Evolutionary conservation across 306 rosid genomes (phyloP).

Genomic region (Heteromeles arbutifolia): DNA sequence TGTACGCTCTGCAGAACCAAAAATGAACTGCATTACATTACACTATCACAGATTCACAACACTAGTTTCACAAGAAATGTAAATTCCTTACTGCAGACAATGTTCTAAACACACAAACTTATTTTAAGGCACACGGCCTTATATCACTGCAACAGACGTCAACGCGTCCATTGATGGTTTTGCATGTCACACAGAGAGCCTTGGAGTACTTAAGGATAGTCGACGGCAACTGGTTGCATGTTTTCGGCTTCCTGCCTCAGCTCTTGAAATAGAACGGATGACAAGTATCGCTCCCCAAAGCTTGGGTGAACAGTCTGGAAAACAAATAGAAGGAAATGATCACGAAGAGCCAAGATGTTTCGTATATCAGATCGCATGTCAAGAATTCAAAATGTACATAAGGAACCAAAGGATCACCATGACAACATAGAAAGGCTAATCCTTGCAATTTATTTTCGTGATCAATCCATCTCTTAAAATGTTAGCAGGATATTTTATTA

Average conservation of each 20-base stretch:
- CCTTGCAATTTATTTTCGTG: not conserved
- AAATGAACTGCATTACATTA: not conserved
- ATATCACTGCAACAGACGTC: not conserved
- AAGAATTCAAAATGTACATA: not conserved
- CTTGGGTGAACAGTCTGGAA: slow-evolving; percentile 90
- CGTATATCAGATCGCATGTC: not conserved
- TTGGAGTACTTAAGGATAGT: slow-evolving; percentile 17
- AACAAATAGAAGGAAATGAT: slow-evolving; percentile 15
- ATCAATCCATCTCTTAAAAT: not conserved
- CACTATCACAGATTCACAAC: not conserved
- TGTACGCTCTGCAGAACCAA: not conserved
- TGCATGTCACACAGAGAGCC: not conserved
- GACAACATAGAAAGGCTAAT: too few species aligned
- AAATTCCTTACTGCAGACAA: not conserved
- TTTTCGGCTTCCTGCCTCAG: slow-evolving; percentile 82
- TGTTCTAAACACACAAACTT: not conserved
- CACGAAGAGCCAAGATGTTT: not conserved
- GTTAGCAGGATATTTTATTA: not conserved
- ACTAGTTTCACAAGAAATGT: not conserved
- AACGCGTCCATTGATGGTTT: slow-evolving; percentile 12
- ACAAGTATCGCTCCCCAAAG: slow-evolving; percentile 91
- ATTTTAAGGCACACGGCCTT: not conserved
- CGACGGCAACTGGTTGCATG: slow-evolving; percentile 94
- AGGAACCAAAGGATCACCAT: not conserved
- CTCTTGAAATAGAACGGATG: slow-evolving; percentile 80